phyloP scores from a whole-genome alignment of 164 flowering plant genomes.

The Santalum album region DNA sequence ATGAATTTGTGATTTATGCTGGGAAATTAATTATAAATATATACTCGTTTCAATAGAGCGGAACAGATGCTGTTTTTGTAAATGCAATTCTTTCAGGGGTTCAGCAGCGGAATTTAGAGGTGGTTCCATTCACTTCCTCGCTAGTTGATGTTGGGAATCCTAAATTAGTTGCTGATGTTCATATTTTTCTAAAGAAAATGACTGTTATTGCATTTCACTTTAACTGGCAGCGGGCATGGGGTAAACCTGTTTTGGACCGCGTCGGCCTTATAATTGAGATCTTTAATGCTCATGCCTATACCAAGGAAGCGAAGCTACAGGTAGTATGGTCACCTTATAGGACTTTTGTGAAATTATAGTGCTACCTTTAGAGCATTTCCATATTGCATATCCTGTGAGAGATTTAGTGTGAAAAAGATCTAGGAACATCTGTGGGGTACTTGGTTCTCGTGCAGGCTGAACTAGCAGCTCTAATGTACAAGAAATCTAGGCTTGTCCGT shows the following conservation, averaged over 20 bases:
- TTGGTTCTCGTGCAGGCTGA: constrained; percentile 50
- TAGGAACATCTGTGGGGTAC: not conserved
- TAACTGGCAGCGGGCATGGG: constrained; percentile 63
- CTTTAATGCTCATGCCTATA: constrained; percentile 90
- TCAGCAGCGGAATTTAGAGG: constrained; percentile 95
- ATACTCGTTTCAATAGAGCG: constrained; percentile 34
- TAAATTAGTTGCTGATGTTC: not conserved
- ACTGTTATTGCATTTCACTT: constrained; percentile 1
- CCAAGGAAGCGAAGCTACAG: constrained; percentile 93
- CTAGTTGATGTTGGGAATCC: no score
- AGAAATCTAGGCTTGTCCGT: constrained; percentile 83
- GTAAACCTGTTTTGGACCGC: constrained; percentile 79
- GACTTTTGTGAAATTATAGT: no score
- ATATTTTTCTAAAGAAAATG: not conserved
- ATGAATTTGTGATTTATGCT: not conserved
- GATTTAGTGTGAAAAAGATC: not conserved
- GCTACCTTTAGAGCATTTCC: no score
- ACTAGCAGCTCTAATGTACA: constrained; percentile 86
- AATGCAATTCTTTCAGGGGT: constrained; percentile 67
- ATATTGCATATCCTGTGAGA: not conserved
- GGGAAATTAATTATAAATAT: not conserved
- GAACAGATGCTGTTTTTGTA: constrained; percentile 79
- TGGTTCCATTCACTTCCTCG: constrained; percentile 4
- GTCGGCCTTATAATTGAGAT: constrained; percentile 95
- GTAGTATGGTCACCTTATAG: constrained; percentile 16